A percentile compares a stretch with the other conserved stretches of the same genome.
Evolutionary conservation across 139 green algal genomes (phyloP).

Genomic region (Haematococcus sp.): DNA sequence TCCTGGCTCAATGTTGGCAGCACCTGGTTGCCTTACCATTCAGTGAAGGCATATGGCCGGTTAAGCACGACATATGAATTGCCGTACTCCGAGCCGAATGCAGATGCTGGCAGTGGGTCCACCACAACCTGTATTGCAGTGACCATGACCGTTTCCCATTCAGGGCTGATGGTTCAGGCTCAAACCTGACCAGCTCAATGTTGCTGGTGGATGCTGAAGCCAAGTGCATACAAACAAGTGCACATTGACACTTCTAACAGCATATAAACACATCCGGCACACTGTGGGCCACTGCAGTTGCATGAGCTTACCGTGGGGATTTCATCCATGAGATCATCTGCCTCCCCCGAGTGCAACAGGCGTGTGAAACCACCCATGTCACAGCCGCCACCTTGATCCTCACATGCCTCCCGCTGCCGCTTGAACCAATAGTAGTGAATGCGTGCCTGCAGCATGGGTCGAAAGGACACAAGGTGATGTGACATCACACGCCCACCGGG

Average conservation of each 20-base stretch:
- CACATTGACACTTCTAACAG: too few species aligned
- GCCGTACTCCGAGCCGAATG: constrained; percentile 43
- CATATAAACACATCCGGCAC: too few species aligned
- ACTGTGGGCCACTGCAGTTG: too few species aligned
- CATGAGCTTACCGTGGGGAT: constrained; percentile 72
- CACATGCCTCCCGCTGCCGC: constrained; percentile 67
- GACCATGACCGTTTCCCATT: too few species aligned
- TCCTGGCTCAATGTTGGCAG: too few species aligned
- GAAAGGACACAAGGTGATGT: too few species aligned
- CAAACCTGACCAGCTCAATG: too few species aligned
- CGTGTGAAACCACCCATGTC: constrained; percentile 93
- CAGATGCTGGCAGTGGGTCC: constrained; percentile 67
- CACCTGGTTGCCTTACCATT: background rate
- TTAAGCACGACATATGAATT: constrained; percentile 89
- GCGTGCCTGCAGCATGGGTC: constrained; percentile 47
- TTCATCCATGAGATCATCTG: constrained; percentile 93
- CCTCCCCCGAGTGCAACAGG: constrained; percentile 83
- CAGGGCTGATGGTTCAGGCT: too few species aligned
- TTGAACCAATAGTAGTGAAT: constrained; percentile 74
- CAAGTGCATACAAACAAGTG: too few species aligned
- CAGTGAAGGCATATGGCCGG: constrained; percentile 75
- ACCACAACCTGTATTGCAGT: constrained; percentile 80
- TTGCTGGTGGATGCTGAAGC: too few species aligned
- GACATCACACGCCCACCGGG: too few species aligned
- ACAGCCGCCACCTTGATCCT: constrained; percentile 31